Percentiles rank a stretch among this genome's conserved stretches.
Conservation (phyloP, 345 rosid species). For the Dipteronia dyeriana region DNA sequence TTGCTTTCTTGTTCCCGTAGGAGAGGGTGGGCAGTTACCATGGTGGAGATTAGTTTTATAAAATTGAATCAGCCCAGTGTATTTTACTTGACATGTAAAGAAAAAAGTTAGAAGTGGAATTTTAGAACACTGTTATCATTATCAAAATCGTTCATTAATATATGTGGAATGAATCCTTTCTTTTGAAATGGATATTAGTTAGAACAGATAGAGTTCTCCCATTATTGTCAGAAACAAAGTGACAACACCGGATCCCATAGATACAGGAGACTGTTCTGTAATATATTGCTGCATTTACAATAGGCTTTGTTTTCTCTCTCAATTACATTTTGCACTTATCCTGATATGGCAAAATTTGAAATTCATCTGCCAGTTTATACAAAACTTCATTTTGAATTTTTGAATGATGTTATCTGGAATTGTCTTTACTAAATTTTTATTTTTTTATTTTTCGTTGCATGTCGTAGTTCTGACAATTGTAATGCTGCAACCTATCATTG, state of each 20-base stretch:
- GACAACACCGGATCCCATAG: neutral
- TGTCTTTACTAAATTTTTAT: no score
- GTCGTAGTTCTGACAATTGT: neutral
- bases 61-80: neutral
- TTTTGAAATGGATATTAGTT: neutral
- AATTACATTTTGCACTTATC: neutral
- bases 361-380: neutral
- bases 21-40: neutral
- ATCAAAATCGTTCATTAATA: neutral
- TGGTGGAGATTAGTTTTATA: neutral
- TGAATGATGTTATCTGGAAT: neutral
- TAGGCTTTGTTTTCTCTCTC: neutral
- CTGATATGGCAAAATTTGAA: neutral
- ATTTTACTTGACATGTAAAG: neutral
- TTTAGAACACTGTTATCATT: neutral
- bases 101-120: neutral
- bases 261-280: neutral
- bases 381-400: neutral
- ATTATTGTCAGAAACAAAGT: neutral
- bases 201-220: neutral
- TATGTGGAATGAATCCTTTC: neutral
- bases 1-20: neutral
- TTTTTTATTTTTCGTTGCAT: no score
- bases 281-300: neutral
- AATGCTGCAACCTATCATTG: neutral